Evolutionary conservation across 805 yeast species (phyloP).

Genomic region (Millerozyma acaciae): DNA sequence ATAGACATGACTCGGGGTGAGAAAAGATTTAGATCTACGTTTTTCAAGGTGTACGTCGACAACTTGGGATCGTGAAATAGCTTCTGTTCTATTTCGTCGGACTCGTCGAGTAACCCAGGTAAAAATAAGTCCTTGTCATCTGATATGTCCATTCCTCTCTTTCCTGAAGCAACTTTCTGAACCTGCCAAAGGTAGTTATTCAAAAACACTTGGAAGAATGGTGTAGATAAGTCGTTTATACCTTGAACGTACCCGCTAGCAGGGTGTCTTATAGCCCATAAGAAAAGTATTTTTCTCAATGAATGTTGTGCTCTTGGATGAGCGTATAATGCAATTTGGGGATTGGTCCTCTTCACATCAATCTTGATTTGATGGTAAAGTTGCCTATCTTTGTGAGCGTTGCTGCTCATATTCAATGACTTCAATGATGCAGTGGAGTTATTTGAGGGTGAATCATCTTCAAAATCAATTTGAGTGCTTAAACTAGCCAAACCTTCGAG

Average conservation of each 20-base stretch:
- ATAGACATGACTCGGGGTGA: conserved; percentile 58
- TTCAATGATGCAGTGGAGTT: conserved; percentile 10
- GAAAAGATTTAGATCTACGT: conserved; percentile 58
- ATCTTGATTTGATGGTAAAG: conserved; percentile 96
- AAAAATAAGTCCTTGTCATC: conserved; percentile 28
- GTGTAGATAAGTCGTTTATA: conserved; percentile 89
- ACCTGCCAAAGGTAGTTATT: conserved; percentile 55
- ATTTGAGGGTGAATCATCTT: conserved; percentile 20
- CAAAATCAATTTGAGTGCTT: conserved; percentile 36
- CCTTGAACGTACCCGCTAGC: conserved; percentile 99
- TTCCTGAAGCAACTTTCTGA: conserved; percentile 16
- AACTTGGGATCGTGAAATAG: conserved; percentile 25
- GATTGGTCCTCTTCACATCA: conserved; percentile 93
- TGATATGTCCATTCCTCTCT: conserved; percentile 4
- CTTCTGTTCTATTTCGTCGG: conserved; percentile 18
- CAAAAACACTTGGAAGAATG: conserved; percentile 84
- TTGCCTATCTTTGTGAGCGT: conserved; percentile 41
- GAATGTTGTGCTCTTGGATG: conserved; percentile 69
- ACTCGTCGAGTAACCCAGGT: conserved; percentile 32
- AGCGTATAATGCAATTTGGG: conserved; percentile 70
- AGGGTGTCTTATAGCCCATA: conserved; percentile 97
- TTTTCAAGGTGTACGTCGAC: conserved; percentile 39
- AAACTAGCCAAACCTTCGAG: conserved; percentile 67
- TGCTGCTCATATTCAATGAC: conserved; percentile 26
- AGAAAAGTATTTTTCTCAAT: conserved; percentile 73